phyloP scores from a whole-genome alignment of 441 rosid genomes.

The Eruca vesicaria region DNA sequence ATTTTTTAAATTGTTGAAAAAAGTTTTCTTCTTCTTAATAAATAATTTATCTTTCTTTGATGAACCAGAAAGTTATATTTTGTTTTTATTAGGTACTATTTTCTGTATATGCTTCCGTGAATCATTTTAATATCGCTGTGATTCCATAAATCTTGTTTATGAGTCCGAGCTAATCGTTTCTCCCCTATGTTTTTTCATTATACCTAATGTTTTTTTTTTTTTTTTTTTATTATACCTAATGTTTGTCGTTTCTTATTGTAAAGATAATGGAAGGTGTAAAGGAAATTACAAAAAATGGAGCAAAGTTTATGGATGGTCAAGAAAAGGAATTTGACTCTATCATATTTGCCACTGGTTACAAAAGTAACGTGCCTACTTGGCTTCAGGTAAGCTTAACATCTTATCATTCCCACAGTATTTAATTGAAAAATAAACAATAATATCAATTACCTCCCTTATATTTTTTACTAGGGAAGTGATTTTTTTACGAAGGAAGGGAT shows the following conservation, averaged over 20 bases:
- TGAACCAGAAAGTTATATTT: not conserved
- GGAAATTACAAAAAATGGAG: constrained; percentile 69
- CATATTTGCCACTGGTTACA: constrained; percentile 88
- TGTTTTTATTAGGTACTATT: not conserved
- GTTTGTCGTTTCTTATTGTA: not conserved
- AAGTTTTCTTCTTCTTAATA: not conserved
- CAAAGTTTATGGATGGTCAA: constrained; percentile 72
- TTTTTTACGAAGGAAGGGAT: constrained; percentile 69
- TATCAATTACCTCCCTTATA: too few species aligned
- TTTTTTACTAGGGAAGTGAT: constrained; percentile 49
- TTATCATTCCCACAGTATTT: not conserved
- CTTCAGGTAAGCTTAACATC: constrained; percentile 56
- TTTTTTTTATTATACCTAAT: not conserved
- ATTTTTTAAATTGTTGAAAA: not conserved
- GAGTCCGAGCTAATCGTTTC: constrained; percentile 1
- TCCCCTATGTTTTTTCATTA: too few species aligned
- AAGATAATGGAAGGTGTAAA: constrained; percentile 65
- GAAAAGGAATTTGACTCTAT: constrained; percentile 76
- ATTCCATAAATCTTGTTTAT: not conserved
- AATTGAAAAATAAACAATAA: not conserved
- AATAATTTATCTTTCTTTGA: not conserved
- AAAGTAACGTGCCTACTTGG: constrained; percentile 86
- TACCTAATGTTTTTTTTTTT: not conserved
- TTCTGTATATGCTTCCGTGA: not conserved
- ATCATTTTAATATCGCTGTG: not conserved